Evolutionary conservation across 768 basidiomycete genomes (phyloP).

Genomic region (Holtermannia corniformis): DNA sequence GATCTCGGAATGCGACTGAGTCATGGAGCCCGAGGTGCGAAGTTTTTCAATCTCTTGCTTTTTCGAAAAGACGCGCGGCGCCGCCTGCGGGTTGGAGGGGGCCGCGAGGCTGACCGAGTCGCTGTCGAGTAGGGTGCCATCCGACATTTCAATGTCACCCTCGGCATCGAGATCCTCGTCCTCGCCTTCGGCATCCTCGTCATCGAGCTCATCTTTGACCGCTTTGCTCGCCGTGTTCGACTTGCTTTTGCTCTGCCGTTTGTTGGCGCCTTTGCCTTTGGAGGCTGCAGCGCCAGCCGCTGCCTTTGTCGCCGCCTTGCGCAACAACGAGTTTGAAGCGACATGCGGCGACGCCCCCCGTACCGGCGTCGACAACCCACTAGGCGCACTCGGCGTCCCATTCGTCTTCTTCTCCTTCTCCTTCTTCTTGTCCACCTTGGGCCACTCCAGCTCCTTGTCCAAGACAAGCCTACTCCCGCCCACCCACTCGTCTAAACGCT

Average conservation of each 20-base stretch:
- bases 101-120: slow-evolving; percentile 44
- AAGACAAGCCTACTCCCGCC: slow-evolving; percentile 75
- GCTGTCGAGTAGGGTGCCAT: slow-evolving; percentile 52
- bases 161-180: slow-evolving; percentile 33
- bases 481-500: slow-evolving; percentile 97
- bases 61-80: slow-evolving; percentile 70
- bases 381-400: slow-evolving; percentile 6
- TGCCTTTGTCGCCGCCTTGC: slow-evolving; percentile 44
- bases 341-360: background rate
- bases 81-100: slow-evolving; percentile 48
- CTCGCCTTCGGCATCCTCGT: slow-evolving; percentile 64
- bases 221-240: slow-evolving; percentile 6
- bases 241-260: slow-evolving; percentile 26
- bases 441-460: slow-evolving; percentile 84
- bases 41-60: slow-evolving; percentile 98
- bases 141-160: slow-evolving; percentile 45
- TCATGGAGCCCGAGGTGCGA: slow-evolving; percentile 96
- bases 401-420: slow-evolving; percentile 47
- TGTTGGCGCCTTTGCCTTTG: slow-evolving; percentile 42
- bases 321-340: slow-evolving; percentile 16
- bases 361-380: slow-evolving; percentile 4
- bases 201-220: slow-evolving; percentile 37
- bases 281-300: slow-evolving; percentile 25
- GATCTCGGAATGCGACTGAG: slow-evolving; percentile 94
- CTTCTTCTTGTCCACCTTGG: slow-evolving; percentile 48